Conservation (phyloP, 345 rosid genomes). For the Angophora floribunda region DNA sequence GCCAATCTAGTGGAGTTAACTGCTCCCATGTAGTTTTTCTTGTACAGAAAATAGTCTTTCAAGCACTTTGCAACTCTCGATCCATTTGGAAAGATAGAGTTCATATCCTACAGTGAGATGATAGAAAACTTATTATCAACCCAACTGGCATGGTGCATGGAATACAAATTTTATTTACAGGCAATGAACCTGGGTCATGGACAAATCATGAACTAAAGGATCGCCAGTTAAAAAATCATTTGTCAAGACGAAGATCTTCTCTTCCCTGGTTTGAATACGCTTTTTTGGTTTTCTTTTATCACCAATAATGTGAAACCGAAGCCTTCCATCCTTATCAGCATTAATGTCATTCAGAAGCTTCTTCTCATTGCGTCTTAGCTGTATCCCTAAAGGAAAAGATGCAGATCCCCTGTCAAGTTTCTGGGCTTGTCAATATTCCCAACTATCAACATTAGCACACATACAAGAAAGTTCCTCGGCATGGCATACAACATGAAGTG, state of each 20-base stretch:
- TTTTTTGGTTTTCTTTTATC: conserved; percentile 83
- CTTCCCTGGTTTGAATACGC: conserved; percentile 90
- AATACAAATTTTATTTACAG: background rate
- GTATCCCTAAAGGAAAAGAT: conserved; percentile 71
- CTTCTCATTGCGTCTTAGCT: conserved; percentile 94
- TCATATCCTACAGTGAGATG: conserved; percentile 55
- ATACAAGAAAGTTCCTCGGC: conserved; percentile 94
- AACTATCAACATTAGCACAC: conserved; percentile 3
- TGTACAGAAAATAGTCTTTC: conserved; percentile 85
- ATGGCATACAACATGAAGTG: conserved; percentile 59
- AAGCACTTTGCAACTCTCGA: conserved; percentile 87
- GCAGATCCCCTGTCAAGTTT: background rate
- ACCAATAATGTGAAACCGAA: conserved; percentile 75
- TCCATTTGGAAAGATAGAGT: conserved; percentile 75
- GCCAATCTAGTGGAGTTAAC: conserved; percentile 62
- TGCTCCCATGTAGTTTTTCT: conserved; percentile 75
- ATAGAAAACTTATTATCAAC: conserved; percentile 8
- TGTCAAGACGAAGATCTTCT: conserved; percentile 80
- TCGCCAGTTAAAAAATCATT: conserved; percentile 97
- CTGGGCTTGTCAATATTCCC: background rate
- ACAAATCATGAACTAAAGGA: conserved; percentile 80
- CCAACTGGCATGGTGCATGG: background rate
- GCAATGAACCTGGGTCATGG: conserved; percentile 73
- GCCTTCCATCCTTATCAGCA: conserved; percentile 68
- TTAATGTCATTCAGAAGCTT: conserved; percentile 85